A percentile compares a stretch with the other conserved stretches of the same genome.
Conservation (phyloP, 2,329 filamentous ascomycete species). For the Ceratocystis eucalypticola region DNA sequence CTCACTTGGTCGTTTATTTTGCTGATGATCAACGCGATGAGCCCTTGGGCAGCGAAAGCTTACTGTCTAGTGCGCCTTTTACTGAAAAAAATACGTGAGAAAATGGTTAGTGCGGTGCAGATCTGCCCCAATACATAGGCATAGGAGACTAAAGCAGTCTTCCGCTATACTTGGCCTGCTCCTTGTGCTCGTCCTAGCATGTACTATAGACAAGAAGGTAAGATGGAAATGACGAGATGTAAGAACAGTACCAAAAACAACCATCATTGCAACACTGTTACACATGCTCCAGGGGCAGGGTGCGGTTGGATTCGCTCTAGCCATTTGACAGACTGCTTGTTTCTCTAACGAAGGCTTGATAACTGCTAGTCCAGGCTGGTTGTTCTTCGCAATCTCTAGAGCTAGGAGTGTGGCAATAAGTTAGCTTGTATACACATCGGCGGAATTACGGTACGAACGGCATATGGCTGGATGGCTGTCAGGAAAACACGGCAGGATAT, state of each 20-base stretch:
- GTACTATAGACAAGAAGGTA: too few relatives aligned
- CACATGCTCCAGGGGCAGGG: conserved; percentile 2
- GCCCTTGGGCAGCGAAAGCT: neutral
- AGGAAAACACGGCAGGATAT: neutral
- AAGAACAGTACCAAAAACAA: neutral
- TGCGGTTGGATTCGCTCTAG: neutral
- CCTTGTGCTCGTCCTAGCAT: too few relatives aligned
- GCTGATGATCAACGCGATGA: neutral
- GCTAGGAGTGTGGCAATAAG: neutral
- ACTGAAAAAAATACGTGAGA: neutral
- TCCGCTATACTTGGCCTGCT: too few relatives aligned
- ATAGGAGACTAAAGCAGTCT: neutral
- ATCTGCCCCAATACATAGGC: neutral
- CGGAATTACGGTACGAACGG: neutral
- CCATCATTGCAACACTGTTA: neutral
- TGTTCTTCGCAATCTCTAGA: neutral
- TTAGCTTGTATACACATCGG: neutral
- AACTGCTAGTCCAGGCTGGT: neutral
- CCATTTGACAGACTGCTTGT: neutral
- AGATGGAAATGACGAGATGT: too few relatives aligned
- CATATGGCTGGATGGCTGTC: neutral
- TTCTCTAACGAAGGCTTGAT: neutral
- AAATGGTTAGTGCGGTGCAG: neutral
- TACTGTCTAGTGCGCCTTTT: neutral
- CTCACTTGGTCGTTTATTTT: neutral